phyloP scores from a whole-genome alignment of 192 early-diverging fungal species.

The Phycomyces blakesleeanus region DNA sequence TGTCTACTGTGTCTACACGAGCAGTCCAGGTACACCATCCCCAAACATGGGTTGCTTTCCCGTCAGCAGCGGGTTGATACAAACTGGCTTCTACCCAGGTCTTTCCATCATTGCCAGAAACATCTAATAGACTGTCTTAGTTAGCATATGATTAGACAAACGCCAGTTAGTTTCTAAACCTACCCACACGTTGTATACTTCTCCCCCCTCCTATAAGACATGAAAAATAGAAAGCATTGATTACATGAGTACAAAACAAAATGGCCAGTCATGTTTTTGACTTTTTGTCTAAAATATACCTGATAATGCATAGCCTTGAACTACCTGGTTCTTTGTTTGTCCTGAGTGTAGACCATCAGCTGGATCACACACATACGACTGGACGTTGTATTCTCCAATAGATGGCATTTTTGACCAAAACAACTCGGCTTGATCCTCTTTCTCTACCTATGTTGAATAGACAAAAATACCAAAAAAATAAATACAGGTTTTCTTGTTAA shows the following conservation, averaged over 20 bases:
- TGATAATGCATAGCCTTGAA: slow-evolving; percentile 76
- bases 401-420: slow-evolving; percentile 54
- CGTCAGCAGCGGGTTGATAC: slow-evolving; percentile 41
- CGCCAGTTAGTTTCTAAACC: slow-evolving; percentile 27
- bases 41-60: slow-evolving; percentile 54
- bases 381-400: slow-evolving; percentile 75
- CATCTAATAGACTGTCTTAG: slow-evolving; percentile 47
- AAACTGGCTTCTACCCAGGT: slow-evolving; percentile 78
- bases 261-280: neutral
- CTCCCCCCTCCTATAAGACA: slow-evolving; percentile 78
- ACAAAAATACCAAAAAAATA: slow-evolving; percentile 25
- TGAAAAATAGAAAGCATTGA: too few relatives aligned
- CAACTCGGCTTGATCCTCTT: slow-evolving; percentile 37
- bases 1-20: slow-evolving; percentile 39
- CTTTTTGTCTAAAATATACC: slow-evolving; percentile 20
- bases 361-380: slow-evolving; percentile 74
- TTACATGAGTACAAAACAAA: neutral
- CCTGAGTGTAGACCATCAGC: slow-evolving; percentile 46
- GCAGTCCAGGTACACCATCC: slow-evolving; percentile 85
- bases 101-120: slow-evolving; percentile 79
- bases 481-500: slow-evolving; percentile 36
- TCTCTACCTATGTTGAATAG: slow-evolving; percentile 4
- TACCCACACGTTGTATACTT: slow-evolving; percentile 67
- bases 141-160: neutral
- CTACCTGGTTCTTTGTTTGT: slow-evolving; percentile 34